Evolutionary conservation across 805 yeast genomes (phyloP), one percentile per base, ranked within the genome.

Genomic region (Monosporozyma yasuniensis): DNA sequence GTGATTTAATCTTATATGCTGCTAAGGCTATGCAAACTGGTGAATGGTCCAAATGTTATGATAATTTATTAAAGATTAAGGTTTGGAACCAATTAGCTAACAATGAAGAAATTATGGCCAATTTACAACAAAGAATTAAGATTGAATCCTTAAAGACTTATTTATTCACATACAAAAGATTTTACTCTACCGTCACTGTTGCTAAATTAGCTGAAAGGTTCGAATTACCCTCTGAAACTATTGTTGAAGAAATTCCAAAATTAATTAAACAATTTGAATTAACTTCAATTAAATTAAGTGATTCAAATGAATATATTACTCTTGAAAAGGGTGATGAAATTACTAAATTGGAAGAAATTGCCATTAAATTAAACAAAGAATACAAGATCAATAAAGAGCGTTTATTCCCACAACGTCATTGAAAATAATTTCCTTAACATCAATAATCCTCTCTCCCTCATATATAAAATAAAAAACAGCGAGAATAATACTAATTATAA

Each of bases 111-210:
- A 77, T 87, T 64, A 81, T 81, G 70, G 70, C 69, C n/a, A 80
- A 86, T 83, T 76, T 93, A 62, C 77, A 77, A 57, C 77, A 76
- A 56, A 87, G 86, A 71, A 77, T 95, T 60, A 95, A 93, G 74
- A 73, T 81, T 49, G 96, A 88, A 70, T 95, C 96, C 45, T 77
- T 93, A 64, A 81, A 96, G 71, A 87, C 97, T n/a, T 93, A 86
- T 68, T 74, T 93, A 56, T 86, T 88, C 75, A 83, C 86, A 55
- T 89, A 84, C 73, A 87, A 86, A 64, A 69, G 81, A 32, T 82
- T 81, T 60, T 89, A 83, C 72, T 73, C 83, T 53, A 84, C 85
- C 55, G 76, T 91, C 50, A 83, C 96, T 3, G 68, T 89, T 46
- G 67, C 73, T 16, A 80, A 80, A 57, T 73, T 93, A 60, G 72